Percentiles rank a stretch among this genome's conserved stretches.
phyloP scores from a whole-genome alignment of 805 yeast genomes.

The Scheffersomyces coipomensis region DNA sequence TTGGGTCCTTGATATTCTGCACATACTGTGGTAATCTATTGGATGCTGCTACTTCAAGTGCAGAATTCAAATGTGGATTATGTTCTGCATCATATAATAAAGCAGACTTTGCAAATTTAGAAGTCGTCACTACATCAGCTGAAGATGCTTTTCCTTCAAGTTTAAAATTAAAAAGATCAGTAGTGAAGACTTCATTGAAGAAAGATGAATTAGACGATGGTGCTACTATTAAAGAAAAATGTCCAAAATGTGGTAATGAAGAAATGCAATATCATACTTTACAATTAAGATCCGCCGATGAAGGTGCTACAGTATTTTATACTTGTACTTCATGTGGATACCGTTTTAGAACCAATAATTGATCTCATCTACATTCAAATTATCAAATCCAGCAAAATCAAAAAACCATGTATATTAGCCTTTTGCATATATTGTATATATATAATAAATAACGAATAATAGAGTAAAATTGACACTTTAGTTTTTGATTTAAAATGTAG shows the following conservation, averaged over 20 bases:
- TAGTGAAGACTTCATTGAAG: slow-evolving; percentile 81
- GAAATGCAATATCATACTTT: slow-evolving; percentile 98
- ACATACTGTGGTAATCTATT: slow-evolving; percentile 87
- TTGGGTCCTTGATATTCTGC: slow-evolving; percentile 94
- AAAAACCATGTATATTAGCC: neutral
- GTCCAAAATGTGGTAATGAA: slow-evolving; percentile 98
- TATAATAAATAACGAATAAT: no score
- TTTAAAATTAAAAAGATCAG: slow-evolving; percentile 76
- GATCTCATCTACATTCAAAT: no score
- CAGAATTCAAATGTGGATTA: slow-evolving; percentile 55
- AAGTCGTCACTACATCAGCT: slow-evolving; percentile 84
- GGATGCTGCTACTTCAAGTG: slow-evolving; percentile 56
- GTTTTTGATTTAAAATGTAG: no score
- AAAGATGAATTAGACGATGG: slow-evolving; percentile 86
- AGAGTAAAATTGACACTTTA: no score
- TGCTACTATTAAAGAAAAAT: slow-evolving; percentile 93
- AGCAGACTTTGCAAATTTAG: slow-evolving; percentile 66
- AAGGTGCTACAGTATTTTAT: slow-evolving; percentile 98
- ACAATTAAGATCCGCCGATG: slow-evolving; percentile 97
- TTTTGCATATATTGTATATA: neutral
- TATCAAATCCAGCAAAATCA: neutral
- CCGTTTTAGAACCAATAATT: slow-evolving; percentile 92
- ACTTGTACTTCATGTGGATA: slow-evolving; percentile 93
- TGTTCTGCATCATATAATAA: slow-evolving; percentile 45
- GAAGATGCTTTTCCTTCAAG: slow-evolving; percentile 93